phyloP scores from a whole-genome alignment of 305 asterid species.

The Fraxinus floribunda region DNA sequence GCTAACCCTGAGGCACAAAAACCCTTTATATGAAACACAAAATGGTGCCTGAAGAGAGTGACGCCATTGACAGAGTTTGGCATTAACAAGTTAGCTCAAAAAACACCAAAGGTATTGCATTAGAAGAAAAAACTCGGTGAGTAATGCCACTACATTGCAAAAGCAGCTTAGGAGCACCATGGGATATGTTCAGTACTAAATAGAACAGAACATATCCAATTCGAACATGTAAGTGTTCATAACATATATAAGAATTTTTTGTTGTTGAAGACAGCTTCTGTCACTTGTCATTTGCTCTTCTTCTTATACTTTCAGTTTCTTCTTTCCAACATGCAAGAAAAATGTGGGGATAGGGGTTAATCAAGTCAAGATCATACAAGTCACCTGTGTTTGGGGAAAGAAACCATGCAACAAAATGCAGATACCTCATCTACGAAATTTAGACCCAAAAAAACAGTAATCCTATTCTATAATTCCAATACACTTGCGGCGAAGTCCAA shows the following conservation, averaged over 20 bases:
- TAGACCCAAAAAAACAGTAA: background rate
- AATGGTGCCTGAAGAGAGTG: background rate
- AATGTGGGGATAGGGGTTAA: background rate
- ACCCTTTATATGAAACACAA: background rate
- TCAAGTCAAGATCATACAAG: background rate
- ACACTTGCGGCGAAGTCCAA: background rate
- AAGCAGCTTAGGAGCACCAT: background rate
- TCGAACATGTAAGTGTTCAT: background rate
- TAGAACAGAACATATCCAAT: background rate
- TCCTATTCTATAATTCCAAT: background rate
- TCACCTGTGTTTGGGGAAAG: background rate
- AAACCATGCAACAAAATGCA: background rate
- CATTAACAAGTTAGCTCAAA: background rate
- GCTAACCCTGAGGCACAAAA: background rate
- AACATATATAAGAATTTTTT: background rate
- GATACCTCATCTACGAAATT: background rate
- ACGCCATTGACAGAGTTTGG: background rate
- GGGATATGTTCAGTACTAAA: background rate
- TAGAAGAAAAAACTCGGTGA: background rate
- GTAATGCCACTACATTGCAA: background rate
- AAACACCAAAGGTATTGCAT: background rate
- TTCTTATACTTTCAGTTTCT: background rate
- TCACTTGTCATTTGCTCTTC: background rate
- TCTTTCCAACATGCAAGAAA: background rate
- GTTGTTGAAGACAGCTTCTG: background rate